Conservation (phyloP, 345 rosid species). For the Rubroshorea leprosula region DNA sequence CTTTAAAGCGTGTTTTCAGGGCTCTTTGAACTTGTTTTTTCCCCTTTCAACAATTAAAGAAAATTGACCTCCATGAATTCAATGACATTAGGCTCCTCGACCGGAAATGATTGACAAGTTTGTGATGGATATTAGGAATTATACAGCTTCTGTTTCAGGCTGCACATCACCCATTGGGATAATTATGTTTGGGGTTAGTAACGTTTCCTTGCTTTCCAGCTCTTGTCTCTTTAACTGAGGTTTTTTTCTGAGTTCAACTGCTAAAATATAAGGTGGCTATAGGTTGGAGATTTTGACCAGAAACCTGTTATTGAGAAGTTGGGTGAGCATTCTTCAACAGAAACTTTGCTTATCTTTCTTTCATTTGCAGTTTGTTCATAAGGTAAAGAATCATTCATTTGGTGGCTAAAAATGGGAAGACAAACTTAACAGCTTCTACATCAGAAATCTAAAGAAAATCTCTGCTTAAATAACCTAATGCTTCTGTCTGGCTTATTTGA, state of each 20-base stretch:
- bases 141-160: constrained; percentile 47
- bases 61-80: constrained; percentile 12
- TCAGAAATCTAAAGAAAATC: background rate
- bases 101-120: constrained; percentile 39
- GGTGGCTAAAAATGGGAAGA: constrained; percentile 1
- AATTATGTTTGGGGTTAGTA: constrained; percentile 68
- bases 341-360: background rate
- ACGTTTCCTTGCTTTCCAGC: background rate
- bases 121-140: constrained; percentile 52
- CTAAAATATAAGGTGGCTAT: constrained; percentile 16
- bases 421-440: background rate
- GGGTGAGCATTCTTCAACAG: constrained; percentile 38
- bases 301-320: constrained; percentile 47
- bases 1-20: background rate
- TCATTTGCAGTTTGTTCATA: background rate
- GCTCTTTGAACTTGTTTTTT: background rate
- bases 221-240: constrained; percentile 7
- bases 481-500: background rate
- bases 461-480: background rate
- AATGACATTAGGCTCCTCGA: constrained; percentile 29
- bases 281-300: constrained; percentile 39
- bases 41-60: background rate
- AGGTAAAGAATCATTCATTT: background rate
- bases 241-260: constrained; percentile 8
- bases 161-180: constrained; percentile 52